Conservation (phyloP, 805 yeast species). For the Barnettozyma sp. region DNA sequence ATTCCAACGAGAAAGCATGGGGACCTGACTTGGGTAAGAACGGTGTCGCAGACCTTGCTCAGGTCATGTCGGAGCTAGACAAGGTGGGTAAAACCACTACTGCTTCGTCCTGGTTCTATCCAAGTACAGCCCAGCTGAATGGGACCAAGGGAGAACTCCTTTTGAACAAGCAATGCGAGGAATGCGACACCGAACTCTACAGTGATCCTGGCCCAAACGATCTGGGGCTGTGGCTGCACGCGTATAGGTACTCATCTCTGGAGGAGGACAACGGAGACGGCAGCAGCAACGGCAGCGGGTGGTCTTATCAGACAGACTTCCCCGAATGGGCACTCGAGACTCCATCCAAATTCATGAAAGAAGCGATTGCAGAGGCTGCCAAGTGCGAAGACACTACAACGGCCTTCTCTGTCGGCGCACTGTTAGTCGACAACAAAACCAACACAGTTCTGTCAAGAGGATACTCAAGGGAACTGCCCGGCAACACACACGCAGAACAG, state of each 20-base stretch:
- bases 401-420: constrained; percentile 93
- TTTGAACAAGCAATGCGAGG: constrained; percentile 50
- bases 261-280: too few relatives aligned
- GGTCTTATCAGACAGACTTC: constrained; percentile 23
- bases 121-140: constrained; percentile 26
- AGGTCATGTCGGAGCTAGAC: constrained; percentile 45
- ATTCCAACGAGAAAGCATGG: constrained; percentile 76
- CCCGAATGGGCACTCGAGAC: constrained; percentile 45
- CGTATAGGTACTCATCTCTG: constrained; percentile 65
- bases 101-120: constrained; percentile 64
- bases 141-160: constrained; percentile 71
- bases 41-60: constrained; percentile 40
- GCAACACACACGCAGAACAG: constrained; percentile 97
- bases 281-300: too few relatives aligned
- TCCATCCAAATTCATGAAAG: constrained; percentile 56
- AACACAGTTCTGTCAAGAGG: constrained; percentile 69
- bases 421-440: constrained; percentile 61
- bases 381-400: constrained; percentile 78
- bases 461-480: constrained; percentile 83
- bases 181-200: constrained; percentile 65
- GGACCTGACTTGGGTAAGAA: constrained; percentile 62
- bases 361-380: constrained; percentile 71
- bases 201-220: constrained; percentile 89
- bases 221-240: constrained; percentile 85
- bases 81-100: constrained; percentile 62